Evolutionary conservation across 768 basidiomycete genomes (phyloP).

Genomic region (Leccinum pellstonianum): DNA sequence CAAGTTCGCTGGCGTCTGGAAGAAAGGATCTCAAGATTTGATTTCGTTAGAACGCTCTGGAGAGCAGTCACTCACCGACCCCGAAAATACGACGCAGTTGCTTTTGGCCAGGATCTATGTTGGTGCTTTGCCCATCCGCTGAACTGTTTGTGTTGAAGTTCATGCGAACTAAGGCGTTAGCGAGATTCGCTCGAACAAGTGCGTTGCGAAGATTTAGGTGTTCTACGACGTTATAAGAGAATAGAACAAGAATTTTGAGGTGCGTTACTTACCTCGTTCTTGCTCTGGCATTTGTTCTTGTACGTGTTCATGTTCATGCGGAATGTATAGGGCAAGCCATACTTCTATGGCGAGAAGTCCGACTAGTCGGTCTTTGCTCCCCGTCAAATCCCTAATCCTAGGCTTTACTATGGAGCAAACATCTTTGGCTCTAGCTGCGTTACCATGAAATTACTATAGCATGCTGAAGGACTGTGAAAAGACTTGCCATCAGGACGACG

Average conservation of each 20-base stretch:
- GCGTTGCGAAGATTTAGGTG: conserved; percentile 11
- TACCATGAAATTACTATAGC: too few species aligned
- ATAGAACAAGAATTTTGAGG: background rate
- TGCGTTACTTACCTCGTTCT: conserved; percentile 3
- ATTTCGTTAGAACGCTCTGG: background rate
- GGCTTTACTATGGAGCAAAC: conserved; percentile 12
- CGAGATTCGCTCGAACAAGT: conserved; percentile 20
- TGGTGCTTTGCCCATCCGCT: background rate
- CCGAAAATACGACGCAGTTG: conserved; percentile 21
- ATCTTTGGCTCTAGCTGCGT: background rate
- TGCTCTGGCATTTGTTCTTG: background rate
- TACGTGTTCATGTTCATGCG: background rate
- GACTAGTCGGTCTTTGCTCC: conserved; percentile 6
- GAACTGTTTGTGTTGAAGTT: background rate
- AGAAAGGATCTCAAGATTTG: background rate
- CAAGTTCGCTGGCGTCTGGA: conserved; percentile 10
- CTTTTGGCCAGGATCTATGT: background rate
- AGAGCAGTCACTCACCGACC: conserved; percentile 11
- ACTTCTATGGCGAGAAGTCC: conserved; percentile 25
- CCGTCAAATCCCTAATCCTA: conserved; percentile 18
- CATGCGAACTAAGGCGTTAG: conserved; percentile 14
- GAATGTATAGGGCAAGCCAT: conserved; percentile 13
- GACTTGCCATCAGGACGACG: conserved; percentile 13
- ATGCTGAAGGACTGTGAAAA: background rate
- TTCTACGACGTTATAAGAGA: conserved; percentile 2